Base-by-base conservation (phyloP, 768 basidiomycete species). In the Pleurotus citrinopileatus region DNA sequence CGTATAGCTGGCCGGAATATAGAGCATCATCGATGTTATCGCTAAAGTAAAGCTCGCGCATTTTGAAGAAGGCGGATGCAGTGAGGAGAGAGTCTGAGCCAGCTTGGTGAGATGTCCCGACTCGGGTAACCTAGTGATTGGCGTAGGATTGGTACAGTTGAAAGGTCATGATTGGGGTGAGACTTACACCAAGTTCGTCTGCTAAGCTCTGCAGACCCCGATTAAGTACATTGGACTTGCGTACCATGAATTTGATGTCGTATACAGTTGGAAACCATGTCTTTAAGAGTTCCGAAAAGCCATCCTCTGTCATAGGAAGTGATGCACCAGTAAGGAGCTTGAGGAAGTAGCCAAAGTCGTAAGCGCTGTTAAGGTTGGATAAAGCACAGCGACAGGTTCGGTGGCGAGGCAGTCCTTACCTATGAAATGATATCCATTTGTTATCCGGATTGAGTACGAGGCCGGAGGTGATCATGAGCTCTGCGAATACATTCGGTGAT, bases 341-440 rank as follows among this genome's bases (percentile, higher is more conserved):
- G 70, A 99, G 85, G 61, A 99, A 90, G 68, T 98, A 99, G 29
- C 97, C 97, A 72, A 99, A 98, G 70, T 99, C 97, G 71, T 98
- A 98, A 45, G 96, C 97, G 69, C 96, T 98, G 64, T 50, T 59
- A 15, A 19, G 36, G 55, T 15, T 15, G 10, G 34, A 50, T 50
- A 9, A 32, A 50, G 4, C 29, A 50, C 7, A 19, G 47, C 29
- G 29, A 23, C 19, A 27, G 9, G 28, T 15, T 15, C 7, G 10
- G 25, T 7, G 47, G 7, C 5, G 17, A 23, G 26, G n/a, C 26
- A 17, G 12, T 23, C 75, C 88, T 66, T 63, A 94, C 96, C 92
- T 94, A 67, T 98, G 97, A 67, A 98, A 99, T 8, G 94, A 95
- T 67, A 98, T 89, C 96, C 96, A 99, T 70, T 82, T 94, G 27